phyloP scores from a whole-genome alignment of 2,329 filamentous ascomycete species.

The Ophiostoma montium region DNA sequence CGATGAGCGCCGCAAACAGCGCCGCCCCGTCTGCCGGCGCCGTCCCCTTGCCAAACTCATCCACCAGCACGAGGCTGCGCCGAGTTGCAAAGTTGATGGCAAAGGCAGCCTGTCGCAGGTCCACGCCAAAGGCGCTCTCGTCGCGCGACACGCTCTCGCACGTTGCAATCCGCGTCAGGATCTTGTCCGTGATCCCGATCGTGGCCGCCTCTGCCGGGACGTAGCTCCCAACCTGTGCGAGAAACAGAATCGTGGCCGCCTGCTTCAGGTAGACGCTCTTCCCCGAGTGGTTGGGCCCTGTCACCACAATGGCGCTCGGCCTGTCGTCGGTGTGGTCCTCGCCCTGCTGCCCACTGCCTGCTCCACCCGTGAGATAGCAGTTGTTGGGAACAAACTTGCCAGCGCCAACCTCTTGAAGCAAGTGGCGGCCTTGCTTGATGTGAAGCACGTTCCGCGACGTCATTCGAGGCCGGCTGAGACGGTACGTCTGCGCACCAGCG shows the following conservation, averaged over 20 bases:
- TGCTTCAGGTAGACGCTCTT: conserved; percentile 96
- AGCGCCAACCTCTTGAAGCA: conserved; percentile 73
- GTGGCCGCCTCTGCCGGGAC: conserved; percentile 65
- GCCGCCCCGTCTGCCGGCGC: conserved; percentile 43
- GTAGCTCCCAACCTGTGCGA: conserved; percentile 86
- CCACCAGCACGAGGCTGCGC: conserved; percentile 71
- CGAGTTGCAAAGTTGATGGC: conserved; percentile 60
- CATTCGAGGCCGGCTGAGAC: conserved; percentile 55
- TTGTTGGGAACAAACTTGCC: conserved; percentile 73
- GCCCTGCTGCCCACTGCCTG: conserved; percentile 11
- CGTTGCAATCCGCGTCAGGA: conserved; percentile 73
- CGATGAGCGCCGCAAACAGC: conserved; percentile 41
- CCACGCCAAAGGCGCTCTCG: conserved; percentile 56
- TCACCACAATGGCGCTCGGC: conserved; percentile 65
- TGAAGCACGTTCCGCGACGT: conserved; percentile 54
- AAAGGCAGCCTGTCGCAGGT: conserved; percentile 74
- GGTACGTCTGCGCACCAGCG: conserved; percentile 60
- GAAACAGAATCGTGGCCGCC: conserved; percentile 74
- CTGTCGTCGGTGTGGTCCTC: conserved; percentile 9
- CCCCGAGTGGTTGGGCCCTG: conserved; percentile 90
- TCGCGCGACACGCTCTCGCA: conserved; percentile 45
- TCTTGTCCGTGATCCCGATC: conserved; percentile 84
- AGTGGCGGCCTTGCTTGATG: conserved; percentile 70
- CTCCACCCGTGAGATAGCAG: conserved; percentile 52
- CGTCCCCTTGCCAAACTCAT: conserved; percentile 71